Evolutionary conservation across 2,329 filamentous ascomycete species (phyloP).

Genomic region (Cucurbitaria berberidis): DNA sequence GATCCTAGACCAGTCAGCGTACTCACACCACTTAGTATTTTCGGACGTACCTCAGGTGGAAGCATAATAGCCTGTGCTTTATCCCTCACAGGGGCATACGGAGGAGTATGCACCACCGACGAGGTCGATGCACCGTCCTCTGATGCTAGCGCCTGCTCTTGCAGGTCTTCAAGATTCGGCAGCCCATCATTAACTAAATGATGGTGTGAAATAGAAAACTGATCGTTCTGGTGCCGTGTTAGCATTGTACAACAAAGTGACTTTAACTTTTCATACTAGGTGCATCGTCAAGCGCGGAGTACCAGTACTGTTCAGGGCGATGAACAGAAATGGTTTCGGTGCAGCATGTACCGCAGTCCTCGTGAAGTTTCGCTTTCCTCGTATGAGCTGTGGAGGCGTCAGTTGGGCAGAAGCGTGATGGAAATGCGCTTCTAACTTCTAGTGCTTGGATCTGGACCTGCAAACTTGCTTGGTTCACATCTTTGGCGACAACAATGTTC

Average conservation of each 20-base stretch:
- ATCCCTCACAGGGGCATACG: conserved; percentile 19
- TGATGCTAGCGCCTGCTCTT: conserved; percentile 21
- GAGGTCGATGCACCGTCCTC: conserved; percentile 43
- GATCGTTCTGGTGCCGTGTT: conserved; percentile 73
- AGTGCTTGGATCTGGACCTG: conserved; percentile 82
- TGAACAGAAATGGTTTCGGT: conserved; percentile 78
- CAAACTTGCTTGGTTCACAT: conserved; percentile 75
- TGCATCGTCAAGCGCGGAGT: conserved; percentile 50
- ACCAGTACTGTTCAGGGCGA: conserved; percentile 68
- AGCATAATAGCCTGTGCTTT: conserved; percentile 44
- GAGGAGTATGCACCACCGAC: conserved; percentile 47
- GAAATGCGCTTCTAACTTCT: conserved; percentile 52
- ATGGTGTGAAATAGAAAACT: conserved; percentile 87
- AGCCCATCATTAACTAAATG: conserved; percentile 76
- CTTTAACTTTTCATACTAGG: conserved; percentile 37
- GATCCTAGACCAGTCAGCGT: conserved; percentile 44
- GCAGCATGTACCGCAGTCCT: conserved; percentile 74
- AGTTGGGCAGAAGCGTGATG: not conserved
- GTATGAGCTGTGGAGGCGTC: conserved; percentile 68
- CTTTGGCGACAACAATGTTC: conserved; percentile 81
- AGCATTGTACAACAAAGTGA: conserved; percentile 33
- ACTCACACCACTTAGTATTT: not conserved
- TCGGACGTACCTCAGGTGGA: conserved; percentile 51
- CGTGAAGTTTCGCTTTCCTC: conserved; percentile 78
- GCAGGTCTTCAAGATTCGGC: conserved; percentile 71